Conservation (phyloP, 2,329 filamentous ascomycete species). For the Pseudogymnoascus sp. region DNA sequence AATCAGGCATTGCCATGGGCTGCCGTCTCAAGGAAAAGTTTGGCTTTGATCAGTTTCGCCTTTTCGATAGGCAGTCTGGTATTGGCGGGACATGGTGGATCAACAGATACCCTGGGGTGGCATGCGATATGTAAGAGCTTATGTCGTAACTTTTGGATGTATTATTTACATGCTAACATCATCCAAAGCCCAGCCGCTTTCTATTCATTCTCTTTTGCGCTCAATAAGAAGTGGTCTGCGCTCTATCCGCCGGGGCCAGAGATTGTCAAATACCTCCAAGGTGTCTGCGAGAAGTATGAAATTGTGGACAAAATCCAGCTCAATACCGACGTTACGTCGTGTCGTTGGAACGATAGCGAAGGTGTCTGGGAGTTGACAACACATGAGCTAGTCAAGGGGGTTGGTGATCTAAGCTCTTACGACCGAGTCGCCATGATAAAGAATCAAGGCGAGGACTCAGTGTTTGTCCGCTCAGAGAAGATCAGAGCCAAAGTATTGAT, state of each 20-base stretch:
- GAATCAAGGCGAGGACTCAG: constrained; percentile 37
- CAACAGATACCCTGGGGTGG: constrained; percentile 48
- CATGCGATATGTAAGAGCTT: constrained; percentile 41
- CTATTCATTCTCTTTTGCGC: constrained; percentile 50
- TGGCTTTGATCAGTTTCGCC: constrained; percentile 48
- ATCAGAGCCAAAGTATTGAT: constrained; percentile 47
- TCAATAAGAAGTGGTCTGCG: constrained; percentile 43
- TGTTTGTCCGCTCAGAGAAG: constrained; percentile 43
- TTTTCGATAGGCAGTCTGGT: constrained; percentile 49
- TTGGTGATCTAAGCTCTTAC: constrained; percentile 43
- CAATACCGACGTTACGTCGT: constrained; percentile 47
- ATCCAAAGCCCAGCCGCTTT: constrained; percentile 42
- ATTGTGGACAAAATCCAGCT: constrained; percentile 51
- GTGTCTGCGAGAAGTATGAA: constrained; percentile 44
- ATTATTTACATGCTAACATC: constrained; percentile 14
- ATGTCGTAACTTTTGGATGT: neutral
- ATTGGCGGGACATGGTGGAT: constrained; percentile 55
- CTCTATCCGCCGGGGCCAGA: constrained; percentile 42
- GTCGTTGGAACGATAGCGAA: constrained; percentile 45
- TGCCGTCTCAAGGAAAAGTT: constrained; percentile 46
- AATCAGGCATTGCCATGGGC: constrained; percentile 53
- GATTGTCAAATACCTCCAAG: constrained; percentile 43
- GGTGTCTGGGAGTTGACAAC: constrained; percentile 48
- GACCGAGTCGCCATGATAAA: constrained; percentile 38
- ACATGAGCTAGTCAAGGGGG: constrained; percentile 42